Percentiles rank a stretch among this genome's conserved stretches.
These are phyloP conservation scores for Pyrus pyrifolia DNA, from an alignment of 306 rosid genomes.

Conservation along the genomic window DNA sequence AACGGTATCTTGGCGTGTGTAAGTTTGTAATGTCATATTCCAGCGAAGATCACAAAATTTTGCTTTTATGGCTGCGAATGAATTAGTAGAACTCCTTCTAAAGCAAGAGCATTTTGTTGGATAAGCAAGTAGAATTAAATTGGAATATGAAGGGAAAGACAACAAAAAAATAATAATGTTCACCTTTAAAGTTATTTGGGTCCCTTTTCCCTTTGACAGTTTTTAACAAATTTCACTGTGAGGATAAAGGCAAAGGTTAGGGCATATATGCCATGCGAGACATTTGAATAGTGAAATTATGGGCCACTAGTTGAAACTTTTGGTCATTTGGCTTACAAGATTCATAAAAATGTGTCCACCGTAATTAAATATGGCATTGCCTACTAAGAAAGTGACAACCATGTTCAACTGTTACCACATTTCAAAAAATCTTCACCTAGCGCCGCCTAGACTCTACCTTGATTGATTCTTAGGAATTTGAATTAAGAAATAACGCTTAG, in stretches of 20 bases:
- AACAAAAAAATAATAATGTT: background rate
- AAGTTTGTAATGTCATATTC: background rate
- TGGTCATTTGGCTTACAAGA: background rate
- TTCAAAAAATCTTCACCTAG: too few relatives aligned
- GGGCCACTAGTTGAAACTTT: background rate
- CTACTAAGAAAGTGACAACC: background rate
- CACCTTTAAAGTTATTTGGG: background rate
- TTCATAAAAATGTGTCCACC: conserved; percentile 3
- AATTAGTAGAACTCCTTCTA: background rate
- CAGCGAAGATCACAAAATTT: background rate
- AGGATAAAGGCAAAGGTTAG: background rate
- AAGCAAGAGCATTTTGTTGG: conserved; percentile 1
- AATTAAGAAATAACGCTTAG: too few relatives aligned
- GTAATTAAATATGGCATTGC: background rate
- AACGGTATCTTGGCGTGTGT: background rate
- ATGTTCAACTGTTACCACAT: background rate
- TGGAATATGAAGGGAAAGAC: too few relatives aligned
- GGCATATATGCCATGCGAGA: background rate
- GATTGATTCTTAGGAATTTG: too few relatives aligned
- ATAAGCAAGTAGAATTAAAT: background rate
- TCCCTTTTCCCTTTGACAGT: background rate
- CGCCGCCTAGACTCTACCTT: too few relatives aligned
- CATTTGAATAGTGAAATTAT: background rate
- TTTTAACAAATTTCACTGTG: background rate
- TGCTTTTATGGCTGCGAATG: conserved; percentile 5